phyloP scores from a whole-genome alignment of 1,139 yeast species.

The Sugiyamaella novakii region DNA sequence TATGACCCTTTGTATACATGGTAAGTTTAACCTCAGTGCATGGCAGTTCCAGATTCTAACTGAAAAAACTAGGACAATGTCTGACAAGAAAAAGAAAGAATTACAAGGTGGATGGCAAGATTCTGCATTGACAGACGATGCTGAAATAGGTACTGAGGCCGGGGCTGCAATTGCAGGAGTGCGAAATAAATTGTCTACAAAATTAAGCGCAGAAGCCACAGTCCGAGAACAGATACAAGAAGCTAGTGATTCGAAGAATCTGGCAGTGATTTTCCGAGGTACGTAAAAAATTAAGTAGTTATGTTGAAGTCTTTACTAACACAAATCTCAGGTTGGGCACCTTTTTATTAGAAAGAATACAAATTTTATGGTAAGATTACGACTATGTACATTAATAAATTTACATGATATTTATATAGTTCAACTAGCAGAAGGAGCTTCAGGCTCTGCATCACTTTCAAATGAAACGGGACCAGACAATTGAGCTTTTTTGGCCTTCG shows the following conservation, averaged over 20 bases:
- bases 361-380: not conserved
- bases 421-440: slow-evolving; percentile 3
- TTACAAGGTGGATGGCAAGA: slow-evolving; percentile 48
- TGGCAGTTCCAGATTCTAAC: too few species aligned
- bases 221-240: slow-evolving; percentile 79
- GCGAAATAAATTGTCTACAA: slow-evolving; percentile 67
- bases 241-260: slow-evolving; percentile 66
- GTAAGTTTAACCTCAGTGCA: too few species aligned
- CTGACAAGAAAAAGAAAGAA: slow-evolving; percentile 48
- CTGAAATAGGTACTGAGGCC: slow-evolving; percentile 63
- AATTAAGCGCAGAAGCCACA: slow-evolving; percentile 78
- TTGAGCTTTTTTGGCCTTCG: slow-evolving; percentile 36
- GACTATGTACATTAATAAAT: slow-evolving; percentile 9
- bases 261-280: slow-evolving; percentile 79
- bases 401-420: not conserved
- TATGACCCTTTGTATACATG: slow-evolving; percentile 95
- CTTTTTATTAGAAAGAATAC: slow-evolving; percentile 24
- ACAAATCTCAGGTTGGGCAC: slow-evolving; percentile 30
- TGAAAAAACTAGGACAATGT: slow-evolving; percentile 39
- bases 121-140: slow-evolving; percentile 26
- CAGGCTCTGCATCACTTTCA: slow-evolving; percentile 18
- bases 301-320: slow-evolving; percentile 2
- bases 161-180: slow-evolving; percentile 76
- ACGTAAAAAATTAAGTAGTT: slow-evolving; percentile 52
- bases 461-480: slow-evolving; percentile 23